phyloP scores from a whole-genome alignment of 1,284 basidiomycete genomes.

The Tilletia walkeri region DNA sequence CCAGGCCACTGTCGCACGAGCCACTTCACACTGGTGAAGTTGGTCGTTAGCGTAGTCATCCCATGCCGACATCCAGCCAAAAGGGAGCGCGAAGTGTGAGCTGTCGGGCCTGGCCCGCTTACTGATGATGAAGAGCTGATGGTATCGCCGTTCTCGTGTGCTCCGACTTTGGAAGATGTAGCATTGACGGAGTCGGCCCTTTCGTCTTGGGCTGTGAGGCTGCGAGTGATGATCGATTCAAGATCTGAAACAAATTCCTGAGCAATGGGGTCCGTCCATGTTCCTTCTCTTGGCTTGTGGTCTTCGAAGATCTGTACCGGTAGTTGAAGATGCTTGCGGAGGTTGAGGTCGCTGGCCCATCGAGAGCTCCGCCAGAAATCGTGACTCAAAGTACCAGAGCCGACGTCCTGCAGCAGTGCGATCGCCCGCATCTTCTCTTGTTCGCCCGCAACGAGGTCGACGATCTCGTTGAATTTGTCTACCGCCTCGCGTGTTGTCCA shows the following conservation, averaged over 20 bases:
- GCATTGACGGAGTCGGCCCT: neutral
- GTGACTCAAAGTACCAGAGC: neutral
- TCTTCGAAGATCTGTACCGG: neutral
- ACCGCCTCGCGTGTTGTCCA: slow-evolving; percentile 18
- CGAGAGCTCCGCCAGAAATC: neutral
- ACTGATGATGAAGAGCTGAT: neutral
- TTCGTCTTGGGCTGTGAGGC: neutral
- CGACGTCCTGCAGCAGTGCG: neutral
- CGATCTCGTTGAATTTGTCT: slow-evolving; percentile 25
- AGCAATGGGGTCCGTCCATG: neutral
- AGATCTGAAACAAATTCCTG: neutral
- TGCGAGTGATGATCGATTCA: neutral
- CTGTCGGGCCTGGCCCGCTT: slow-evolving; percentile 10
- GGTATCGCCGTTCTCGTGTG: neutral
- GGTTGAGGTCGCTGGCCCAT: neutral
- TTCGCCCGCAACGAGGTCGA: slow-evolving; percentile 9
- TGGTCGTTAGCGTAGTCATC: slow-evolving; percentile 40
- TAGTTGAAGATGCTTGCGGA: neutral
- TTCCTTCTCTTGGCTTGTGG: neutral
- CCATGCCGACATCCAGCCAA: slow-evolving; percentile 24
- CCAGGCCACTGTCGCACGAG: slow-evolving; percentile 26
- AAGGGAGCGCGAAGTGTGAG: slow-evolving; percentile 26
- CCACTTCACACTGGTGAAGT: slow-evolving; percentile 41
- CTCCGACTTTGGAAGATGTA: neutral
- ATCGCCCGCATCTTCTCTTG: slow-evolving; percentile 20